Evolutionary conservation across 306 rosid genomes (phyloP), one percentile per base, ranked within the genome.

Genomic region (Vachellia collinsii): DNA sequence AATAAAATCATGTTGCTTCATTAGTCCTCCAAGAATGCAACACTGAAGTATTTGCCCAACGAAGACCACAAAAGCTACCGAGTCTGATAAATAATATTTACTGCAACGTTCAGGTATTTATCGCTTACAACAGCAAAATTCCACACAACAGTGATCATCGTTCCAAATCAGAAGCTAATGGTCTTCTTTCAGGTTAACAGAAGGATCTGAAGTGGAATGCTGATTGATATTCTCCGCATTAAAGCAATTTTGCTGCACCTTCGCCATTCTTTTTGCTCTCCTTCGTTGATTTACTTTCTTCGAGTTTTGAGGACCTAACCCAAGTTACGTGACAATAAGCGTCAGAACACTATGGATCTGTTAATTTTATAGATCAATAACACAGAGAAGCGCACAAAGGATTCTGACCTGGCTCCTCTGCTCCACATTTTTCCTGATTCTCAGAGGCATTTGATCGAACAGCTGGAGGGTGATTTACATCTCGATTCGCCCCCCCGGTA

Each of bases 251-350:
- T 0, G 56, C 70, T 64, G 79, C 73, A 83, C 77, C 80, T 76
- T 91, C 66, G 86, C 88, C 39, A 85, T 41, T 74, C 74, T 84
- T 83, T 90, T 91, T 2, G 88, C 91, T 77, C 64, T 82, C 82
- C 98, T 88, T 47, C 92, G 84, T 8, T 81, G 86, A 88, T 85
- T 93, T 13, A 85, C 51, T 85, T 82, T 88, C 82, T 70, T 81
- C 23, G 72, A 37, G 4, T 1, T 5, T 2, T 73, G 72, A 44
- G 39, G 86, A 68, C 81, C 94, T 87, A 81, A 76, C 65, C 81
- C 64, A 84, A 77, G 8, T 70, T 62, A 22, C 6, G 72, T 6
- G 29, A 44, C 7, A 29, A 77, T 23, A 58, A 81, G 37, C 13
- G 9, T 76, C 54, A 37, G 9, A 62, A 44, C 77, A 42, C n/a